Evolutionary conservation across 2,329 filamentous ascomycete genomes (phyloP), one percentile per base, ranked within the genome.

Genomic region (Hirsutella thompsonii): DNA sequence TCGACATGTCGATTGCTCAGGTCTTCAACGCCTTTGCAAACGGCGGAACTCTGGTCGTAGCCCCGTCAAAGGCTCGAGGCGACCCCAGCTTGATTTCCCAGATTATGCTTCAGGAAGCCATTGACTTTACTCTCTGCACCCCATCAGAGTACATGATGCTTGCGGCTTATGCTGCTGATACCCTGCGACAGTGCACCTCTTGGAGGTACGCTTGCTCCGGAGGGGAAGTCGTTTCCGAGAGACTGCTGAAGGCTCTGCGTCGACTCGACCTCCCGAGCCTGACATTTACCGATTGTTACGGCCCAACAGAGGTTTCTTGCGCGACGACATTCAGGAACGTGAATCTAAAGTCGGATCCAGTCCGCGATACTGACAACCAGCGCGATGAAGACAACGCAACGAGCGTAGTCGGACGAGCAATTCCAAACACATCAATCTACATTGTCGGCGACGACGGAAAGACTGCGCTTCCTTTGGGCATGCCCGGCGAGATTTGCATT

Each of bases 1-100:
- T 69, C 46, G 65, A 70, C 40, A 48, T 66, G 43, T 62, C 63
- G 0, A 33, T 67, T 1, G 46, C 46, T 3, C 61, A 69, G 45
- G 56, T 58, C 6, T 55, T 66, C 38, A 46, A 48, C 3, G 56
- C 58, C 0, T 50, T 69, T 2, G 46, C 49, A 8, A 54, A 54
- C 20, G 66, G 64, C 0, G 65, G 59, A 2, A 54, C 44, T 1
- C 40, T 69, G 1, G 46, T 56, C 19, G 47, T 71, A 4, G 60
- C 56, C 0, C 52, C 60, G 0, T 33, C 32, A 33, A 37, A 47
- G 16, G 33, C 37, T 36, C 41, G 41, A 8, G 37, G 41, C 5
- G 41, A 43, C 9, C 37, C 41, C 10, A n/a, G 33, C n/a, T 16
- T 28, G 30, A 20, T 43, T 13, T 35, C 37, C 2, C n/a, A 32